A percentile compares a stretch with the other conserved stretches of the same genome.
Conservation (phyloP, 306 rosid genomes). For the Cicer judaicum region DNA sequence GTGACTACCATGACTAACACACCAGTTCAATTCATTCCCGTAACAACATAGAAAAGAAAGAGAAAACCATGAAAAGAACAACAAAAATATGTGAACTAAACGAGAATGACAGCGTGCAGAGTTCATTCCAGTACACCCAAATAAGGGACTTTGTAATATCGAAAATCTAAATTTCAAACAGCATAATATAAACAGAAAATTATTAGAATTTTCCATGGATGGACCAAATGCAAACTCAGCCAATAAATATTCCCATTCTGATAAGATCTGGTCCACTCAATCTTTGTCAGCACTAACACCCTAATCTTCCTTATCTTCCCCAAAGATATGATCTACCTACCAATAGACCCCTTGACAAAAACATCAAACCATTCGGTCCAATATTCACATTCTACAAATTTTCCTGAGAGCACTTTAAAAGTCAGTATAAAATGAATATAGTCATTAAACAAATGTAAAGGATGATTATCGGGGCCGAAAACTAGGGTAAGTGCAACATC, state of each 20-base stretch:
- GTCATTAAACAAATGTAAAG: background rate
- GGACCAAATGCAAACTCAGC: slow-evolving; percentile 1
- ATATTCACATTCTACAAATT: background rate
- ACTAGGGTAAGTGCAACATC: background rate
- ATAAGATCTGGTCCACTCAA: slow-evolving; percentile 21
- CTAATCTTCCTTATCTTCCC: background rate
- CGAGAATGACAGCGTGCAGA: background rate
- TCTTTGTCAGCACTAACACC: background rate
- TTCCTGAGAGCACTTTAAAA: slow-evolving; percentile 14
- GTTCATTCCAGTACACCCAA: background rate
- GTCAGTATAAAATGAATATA: background rate
- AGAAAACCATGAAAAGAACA: slow-evolving; percentile 26
- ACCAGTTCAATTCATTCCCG: background rate
- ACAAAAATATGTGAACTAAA: slow-evolving; percentile 13
- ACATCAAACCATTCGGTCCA: background rate
- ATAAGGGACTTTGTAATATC: background rate
- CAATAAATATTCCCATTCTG: slow-evolving; percentile 23
- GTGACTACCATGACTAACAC: slow-evolving; percentile 1
- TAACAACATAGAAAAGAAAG: background rate
- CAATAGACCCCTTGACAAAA: background rate
- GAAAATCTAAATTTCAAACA: background rate
- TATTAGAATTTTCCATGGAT: slow-evolving; percentile 10
- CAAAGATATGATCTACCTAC: background rate
- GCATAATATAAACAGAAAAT: background rate
- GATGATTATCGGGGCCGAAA: background rate